Base-by-base conservation (phyloP, 192 early-diverging fungal genomes). In the Coemansia sp. region DNA sequence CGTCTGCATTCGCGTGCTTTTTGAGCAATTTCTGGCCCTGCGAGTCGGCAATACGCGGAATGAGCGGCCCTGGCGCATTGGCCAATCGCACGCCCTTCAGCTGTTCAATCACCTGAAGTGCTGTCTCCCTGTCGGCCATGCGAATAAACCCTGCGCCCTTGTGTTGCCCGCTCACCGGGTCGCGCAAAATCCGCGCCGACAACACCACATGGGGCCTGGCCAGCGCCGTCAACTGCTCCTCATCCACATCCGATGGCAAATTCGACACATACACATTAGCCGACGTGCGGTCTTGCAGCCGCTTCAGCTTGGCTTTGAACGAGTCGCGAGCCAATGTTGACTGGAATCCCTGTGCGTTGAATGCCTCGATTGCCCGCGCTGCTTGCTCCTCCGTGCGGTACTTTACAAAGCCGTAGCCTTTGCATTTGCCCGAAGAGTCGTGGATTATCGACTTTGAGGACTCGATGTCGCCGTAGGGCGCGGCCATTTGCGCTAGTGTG, bases 371-470 rank as follows among this genome's bases (percentile, higher is more conserved):
- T 21, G 92, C 92, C 11, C 58, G 24, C 23, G 80, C 62, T 0
- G 90, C 89, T 57, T 91, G 85, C 10, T 83, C 84, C 21, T 81
- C 87, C 2, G 84, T 87, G 45, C 88, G 84, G 76, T 89, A 95
- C 86, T 92, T 89, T 24, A 92, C 89, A 67, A 95, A 95, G 9
- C 93, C 93, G 75, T 90, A 95, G 4, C 92, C 92, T 72, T 93
- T 93, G 69, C 93, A 94, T 63, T 88, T 86, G 15, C 86, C 86
- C 2, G 90, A 88, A n/a, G 78, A 77, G 51, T 88, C 86, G 72
- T 94, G 87, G 55, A 95, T 81, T 37, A 95, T 94, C 17, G 91
- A 88, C 61, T 95, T 95, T 27, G 86, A 87, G 49, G 92, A 93
- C 56, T 87, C 78, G 37, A 95, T 88, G 15, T 58, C 65, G 35